These are phyloP conservation scores for Claviceps sp. DNA, from an alignment of 2,329 filamentous ascomycete genomes.

Conservation along the genomic window DNA sequence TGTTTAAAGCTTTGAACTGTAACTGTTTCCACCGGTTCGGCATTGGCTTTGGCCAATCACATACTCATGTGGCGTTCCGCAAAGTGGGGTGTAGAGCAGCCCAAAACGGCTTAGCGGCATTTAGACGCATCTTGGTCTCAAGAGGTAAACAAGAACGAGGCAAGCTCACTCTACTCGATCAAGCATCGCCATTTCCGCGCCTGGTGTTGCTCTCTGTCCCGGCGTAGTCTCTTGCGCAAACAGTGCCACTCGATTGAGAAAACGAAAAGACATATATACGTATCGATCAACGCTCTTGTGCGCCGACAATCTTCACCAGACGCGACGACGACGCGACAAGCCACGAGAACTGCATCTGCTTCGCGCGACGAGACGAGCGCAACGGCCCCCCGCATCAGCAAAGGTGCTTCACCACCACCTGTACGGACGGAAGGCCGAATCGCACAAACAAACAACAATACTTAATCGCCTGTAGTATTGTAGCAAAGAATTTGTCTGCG, in stretches of 20 bases:
- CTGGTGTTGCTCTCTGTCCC: neutral
- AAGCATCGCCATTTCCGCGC: slow-evolving; percentile 4
- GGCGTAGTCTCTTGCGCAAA: neutral
- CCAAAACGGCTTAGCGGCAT: slow-evolving; percentile 7
- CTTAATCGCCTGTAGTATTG: neutral
- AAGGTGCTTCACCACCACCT: slow-evolving; percentile 6
- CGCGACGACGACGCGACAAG: slow-evolving; percentile 2
- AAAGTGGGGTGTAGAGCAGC: neutral
- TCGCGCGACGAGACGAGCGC: slow-evolving; percentile 4
- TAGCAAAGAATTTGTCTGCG: neutral
- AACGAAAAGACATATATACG: neutral
- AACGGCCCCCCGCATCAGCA: neutral
- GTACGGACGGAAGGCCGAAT: neutral
- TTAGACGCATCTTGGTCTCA: neutral
- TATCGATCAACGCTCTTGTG: neutral
- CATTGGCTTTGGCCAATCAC: too few species aligned
- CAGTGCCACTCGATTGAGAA: neutral
- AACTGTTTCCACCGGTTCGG: too few species aligned
- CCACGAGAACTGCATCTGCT: too few species aligned
- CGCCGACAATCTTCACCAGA: slow-evolving; percentile 3
- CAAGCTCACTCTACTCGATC: slow-evolving; percentile 5
- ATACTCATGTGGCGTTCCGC: too few species aligned
- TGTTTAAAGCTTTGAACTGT: too few species aligned
- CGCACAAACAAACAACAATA: neutral
- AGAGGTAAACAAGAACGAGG: slow-evolving; percentile 10